A percentile compares a stretch with the other conserved stretches of the same genome.
These are phyloP conservation scores for Medicago ruthenica DNA, from an alignment of 306 rosid genomes.

Conservation along the genomic window DNA sequence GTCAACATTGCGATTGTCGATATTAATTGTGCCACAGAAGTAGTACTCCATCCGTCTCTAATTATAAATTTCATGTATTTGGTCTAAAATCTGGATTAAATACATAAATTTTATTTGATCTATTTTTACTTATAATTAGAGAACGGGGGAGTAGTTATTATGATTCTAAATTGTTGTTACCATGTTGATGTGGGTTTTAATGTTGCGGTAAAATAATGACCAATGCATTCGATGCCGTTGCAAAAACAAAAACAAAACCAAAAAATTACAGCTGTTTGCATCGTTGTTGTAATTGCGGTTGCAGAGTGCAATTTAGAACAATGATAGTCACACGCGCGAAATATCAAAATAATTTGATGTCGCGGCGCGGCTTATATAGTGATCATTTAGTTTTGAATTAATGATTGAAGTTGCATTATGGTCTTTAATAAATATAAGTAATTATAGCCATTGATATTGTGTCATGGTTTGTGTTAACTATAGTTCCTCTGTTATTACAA, in stretches of 20 bases:
- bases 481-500: neutral
- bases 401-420: neutral
- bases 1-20: no score
- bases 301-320: neutral
- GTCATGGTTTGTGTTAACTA: neutral
- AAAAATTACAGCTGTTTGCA: no score
- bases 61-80: no score
- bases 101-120: no score
- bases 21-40: no score
- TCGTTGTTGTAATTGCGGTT: neutral
- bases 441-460: neutral
- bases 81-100: no score
- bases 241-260: no score
- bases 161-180: neutral
- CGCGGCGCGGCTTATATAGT: neutral
- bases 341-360: neutral
- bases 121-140: no score
- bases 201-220: neutral
- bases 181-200: neutral
- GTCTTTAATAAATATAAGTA: neutral
- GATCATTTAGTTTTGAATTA: neutral
- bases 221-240: neutral
- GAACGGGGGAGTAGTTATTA: no score
- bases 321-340: neutral
- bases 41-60: no score